Base-by-base conservation (phyloP, 2,329 filamentous ascomycete species). In the Diatrype stigma region DNA sequence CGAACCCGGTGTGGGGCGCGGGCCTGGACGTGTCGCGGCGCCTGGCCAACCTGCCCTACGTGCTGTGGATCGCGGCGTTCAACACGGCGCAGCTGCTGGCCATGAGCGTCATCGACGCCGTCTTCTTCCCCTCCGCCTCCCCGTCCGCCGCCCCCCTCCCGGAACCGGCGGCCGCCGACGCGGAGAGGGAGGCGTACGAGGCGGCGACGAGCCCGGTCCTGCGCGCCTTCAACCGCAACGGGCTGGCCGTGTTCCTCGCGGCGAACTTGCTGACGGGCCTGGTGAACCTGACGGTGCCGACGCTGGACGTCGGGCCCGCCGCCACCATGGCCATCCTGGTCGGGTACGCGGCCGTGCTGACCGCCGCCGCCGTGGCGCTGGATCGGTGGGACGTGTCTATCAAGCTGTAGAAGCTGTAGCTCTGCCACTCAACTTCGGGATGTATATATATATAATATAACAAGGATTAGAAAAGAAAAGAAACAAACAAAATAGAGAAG, bases 1-100 rank as follows among this genome's bases (percentile, higher is more conserved):
- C 87, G 1, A 81, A 79, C 60, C 86, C 86, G 63, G 72, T 70
- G 11, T 86, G 87, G 57, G 91, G 90, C 6, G 77, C 90, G 32
- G 84, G 84, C 6, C 76, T 96, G 26, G 78, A 78, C 14, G 90
- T 96, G 7, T 97, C 94, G 6, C 86, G 94, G 19, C 86, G 94
- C 1, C 75, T 97, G 51, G 94, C 93, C 8, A 99, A 99, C 63
- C 78, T 96, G 55, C 91, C 94, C 0, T 99, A 99, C 67, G 81
- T 97, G 42, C 76, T 96, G 42, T 97, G 93, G 91, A 87, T 96
- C 7, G 80, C 85, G n/a, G 86, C 90, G 2, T 96, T 94, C 76
- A 99, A 97, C 73, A 86, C 82, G 54, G 77, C 80, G n/a, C 90
- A 96, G 66, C 75, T 99, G 10, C 74, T 89, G 7, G 77, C 86